Conservation (phyloP, 2,329 filamentous ascomycete species). For the Neopestalotiopsis clavispora region DNA sequence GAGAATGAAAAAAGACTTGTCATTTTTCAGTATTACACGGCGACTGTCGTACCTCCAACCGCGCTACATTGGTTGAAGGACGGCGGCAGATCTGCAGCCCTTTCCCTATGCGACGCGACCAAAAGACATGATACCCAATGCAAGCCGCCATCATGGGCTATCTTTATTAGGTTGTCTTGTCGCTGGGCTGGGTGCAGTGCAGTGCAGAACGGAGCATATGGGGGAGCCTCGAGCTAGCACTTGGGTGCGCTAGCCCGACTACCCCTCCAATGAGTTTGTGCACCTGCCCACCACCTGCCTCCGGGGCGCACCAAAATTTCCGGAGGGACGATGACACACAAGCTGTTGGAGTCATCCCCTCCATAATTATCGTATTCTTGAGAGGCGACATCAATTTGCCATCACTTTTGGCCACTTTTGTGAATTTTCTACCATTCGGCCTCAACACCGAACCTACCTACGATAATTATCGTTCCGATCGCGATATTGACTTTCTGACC, state of each 20-base stretch:
- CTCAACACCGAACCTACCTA: constrained; percentile 2
- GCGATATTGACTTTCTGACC: constrained; percentile 18
- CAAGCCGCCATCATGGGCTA: background rate
- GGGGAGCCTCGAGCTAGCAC: background rate
- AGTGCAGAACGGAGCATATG: background rate
- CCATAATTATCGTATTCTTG: background rate
- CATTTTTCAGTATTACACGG: background rate
- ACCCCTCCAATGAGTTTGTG: constrained; percentile 8
- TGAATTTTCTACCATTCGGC: background rate
- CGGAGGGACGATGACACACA: constrained; percentile 11
- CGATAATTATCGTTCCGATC: constrained; percentile 11
- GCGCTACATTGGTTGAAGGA: background rate
- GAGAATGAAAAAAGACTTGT: background rate
- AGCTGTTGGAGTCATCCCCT: constrained; percentile 10
- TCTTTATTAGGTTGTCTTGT: background rate
- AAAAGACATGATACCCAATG: background rate
- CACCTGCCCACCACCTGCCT: constrained; percentile 9
- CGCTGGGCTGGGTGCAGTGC: background rate
- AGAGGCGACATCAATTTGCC: constrained; percentile 5
- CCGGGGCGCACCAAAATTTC: constrained; percentile 8
- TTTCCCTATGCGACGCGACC: background rate
- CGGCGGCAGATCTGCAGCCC: background rate
- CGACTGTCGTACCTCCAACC: background rate
- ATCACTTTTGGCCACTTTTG: background rate
- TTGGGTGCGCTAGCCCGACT: background rate